Percentiles rank a stretch among this genome's conserved stretches.
phyloP scores from a whole-genome alignment of 192 early-diverging fungal species.

The Backusella tuberculispora region DNA sequence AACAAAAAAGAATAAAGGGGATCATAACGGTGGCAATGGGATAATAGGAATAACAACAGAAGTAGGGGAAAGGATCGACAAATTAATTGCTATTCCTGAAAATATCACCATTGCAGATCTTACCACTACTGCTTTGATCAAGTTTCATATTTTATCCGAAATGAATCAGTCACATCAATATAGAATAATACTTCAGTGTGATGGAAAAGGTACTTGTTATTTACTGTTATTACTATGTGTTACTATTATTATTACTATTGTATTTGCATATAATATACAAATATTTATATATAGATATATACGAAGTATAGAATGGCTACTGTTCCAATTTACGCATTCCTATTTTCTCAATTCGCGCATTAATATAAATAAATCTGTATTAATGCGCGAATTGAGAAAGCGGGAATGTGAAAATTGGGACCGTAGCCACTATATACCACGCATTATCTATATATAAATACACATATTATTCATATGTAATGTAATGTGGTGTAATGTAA shows the following conservation, averaged over 20 bases:
- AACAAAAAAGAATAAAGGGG: conserved; percentile 18
- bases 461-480: not conserved
- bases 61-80: conserved; percentile 33
- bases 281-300: not conserved
- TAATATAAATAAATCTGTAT: too few relatives aligned
- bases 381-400: too few relatives aligned
- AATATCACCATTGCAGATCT: conserved; percentile 47
- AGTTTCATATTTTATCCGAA: conserved; percentile 46
- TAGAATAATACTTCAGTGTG: not conserved
- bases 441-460: not conserved
- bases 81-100: conserved; percentile 43
- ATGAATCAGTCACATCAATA: conserved; percentile 45
- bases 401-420: too few relatives aligned
- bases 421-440: not conserved
- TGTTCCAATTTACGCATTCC: too few relatives aligned
- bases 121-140: conserved; percentile 45
- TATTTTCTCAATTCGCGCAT: too few relatives aligned
- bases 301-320: not conserved
- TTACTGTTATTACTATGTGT: not conserved
- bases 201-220: conserved; percentile 15
- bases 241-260: not conserved
- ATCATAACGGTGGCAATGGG: not conserved
- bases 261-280: not conserved
- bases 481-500: too few relatives aligned
- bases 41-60: not conserved